Conservation (phyloP, 352 stramenopile genomes). For the Phytophthora niederhauseri region DNA sequence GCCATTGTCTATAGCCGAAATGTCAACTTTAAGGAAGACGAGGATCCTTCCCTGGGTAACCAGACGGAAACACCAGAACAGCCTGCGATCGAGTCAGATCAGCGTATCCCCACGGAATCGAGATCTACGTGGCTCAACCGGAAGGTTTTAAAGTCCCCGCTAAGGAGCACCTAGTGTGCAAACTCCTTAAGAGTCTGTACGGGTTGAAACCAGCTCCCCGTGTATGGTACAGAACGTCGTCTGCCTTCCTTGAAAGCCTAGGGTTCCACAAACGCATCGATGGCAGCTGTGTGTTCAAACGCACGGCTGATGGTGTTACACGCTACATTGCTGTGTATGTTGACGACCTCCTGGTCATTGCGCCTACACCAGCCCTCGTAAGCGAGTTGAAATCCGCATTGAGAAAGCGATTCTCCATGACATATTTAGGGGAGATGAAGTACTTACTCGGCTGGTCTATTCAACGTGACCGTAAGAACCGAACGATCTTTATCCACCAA, state of each 20-base stretch:
- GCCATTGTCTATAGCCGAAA: too few relatives aligned
- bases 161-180: conserved; percentile 18
- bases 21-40: too few relatives aligned
- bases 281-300: conserved; percentile 11
- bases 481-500: conserved; percentile 28
- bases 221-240: conserved; percentile 17
- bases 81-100: too few relatives aligned
- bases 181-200: conserved; percentile 22
- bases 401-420: conserved; percentile 19
- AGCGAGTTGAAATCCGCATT: conserved; percentile 15
- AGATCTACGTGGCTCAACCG: conserved; percentile 29
- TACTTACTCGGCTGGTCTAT: conserved; percentile 26
- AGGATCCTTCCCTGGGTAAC: too few relatives aligned
- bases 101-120: too few relatives aligned
- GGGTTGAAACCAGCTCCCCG: conserved; percentile 22
- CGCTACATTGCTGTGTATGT: conserved; percentile 28
- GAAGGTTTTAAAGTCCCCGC: conserved; percentile 8
- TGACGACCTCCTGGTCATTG: conserved; percentile 18
- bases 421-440: conserved; percentile 19
- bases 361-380: conserved; percentile 10
- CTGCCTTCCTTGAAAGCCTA: conserved; percentile 12
- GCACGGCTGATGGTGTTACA: background rate
- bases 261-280: conserved; percentile 15
- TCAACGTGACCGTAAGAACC: conserved; percentile 18
- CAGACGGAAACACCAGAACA: too few relatives aligned